These are phyloP conservation scores for Pleurotus eryngii DNA, from an alignment of 768 basidiomycete species.

Conservation along the genomic window DNA sequence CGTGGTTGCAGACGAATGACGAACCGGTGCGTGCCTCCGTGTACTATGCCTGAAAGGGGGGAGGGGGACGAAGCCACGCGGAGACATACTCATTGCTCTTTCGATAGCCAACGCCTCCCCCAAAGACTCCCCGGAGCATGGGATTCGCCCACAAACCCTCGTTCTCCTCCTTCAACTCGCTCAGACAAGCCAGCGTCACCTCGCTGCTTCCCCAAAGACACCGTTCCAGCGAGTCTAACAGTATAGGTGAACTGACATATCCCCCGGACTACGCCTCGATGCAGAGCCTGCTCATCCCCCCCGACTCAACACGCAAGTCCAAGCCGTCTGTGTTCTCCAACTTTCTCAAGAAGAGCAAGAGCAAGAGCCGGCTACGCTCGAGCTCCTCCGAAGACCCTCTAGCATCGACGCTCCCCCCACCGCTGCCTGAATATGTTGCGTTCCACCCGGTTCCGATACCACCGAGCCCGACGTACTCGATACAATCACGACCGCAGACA, in stretches of 20 bases:
- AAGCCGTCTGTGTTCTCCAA: constrained; percentile 47
- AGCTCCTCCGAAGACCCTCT: constrained; percentile 23
- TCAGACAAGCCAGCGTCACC: constrained; percentile 28
- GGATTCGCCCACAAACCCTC: constrained; percentile 38
- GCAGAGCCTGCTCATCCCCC: constrained; percentile 13
- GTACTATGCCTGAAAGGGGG: constrained; percentile 9
- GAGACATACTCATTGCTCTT: constrained; percentile 30
- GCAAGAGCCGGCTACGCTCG: constrained; percentile 34
- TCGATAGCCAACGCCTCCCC: constrained; percentile 35
- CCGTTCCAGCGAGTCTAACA: constrained; percentile 34
- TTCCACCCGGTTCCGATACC: constrained; percentile 17
- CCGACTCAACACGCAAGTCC: constrained; percentile 39
- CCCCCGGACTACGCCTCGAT: constrained; percentile 24
- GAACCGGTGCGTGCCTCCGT: constrained; percentile 11
- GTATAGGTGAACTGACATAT: constrained; percentile 24
- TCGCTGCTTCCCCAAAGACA: constrained; percentile 25
- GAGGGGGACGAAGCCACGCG: neutral
- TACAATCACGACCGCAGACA: constrained; percentile 10
- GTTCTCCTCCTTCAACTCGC: constrained; percentile 35
- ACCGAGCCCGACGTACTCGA: constrained; percentile 11
- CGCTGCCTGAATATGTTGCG: constrained; percentile 21
- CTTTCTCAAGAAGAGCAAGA: constrained; percentile 37
- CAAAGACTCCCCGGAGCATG: constrained; percentile 28
- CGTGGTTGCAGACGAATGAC: constrained; percentile 3
- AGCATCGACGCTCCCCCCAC: constrained; percentile 27